Base-by-base conservation (phyloP, 257 asterid genomes). In the Solanum rostratum region DNA sequence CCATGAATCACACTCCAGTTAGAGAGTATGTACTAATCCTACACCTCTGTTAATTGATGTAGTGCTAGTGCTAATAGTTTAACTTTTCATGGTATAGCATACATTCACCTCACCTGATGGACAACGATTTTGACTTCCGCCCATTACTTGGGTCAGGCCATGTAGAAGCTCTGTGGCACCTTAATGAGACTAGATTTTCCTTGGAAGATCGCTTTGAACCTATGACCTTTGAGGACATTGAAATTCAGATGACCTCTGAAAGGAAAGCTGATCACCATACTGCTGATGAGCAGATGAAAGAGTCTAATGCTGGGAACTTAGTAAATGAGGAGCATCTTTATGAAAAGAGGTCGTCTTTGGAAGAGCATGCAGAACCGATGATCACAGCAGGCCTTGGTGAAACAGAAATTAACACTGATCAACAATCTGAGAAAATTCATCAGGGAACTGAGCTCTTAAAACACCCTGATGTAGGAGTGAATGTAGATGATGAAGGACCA, bases 131-230 rank as follows among this genome's bases (percentile, higher is more conserved):
- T 41, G 85, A 84, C 5, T 81, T 82, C 81, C 73, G 76, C 84
- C 82, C 90, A 84, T 82, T 88, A 45, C 62, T 46, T 85, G 76
- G 74, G 69, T 45, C 22, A 54, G 86, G 73, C 84, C 84, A 82
- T 57, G 88, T 88, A 50, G 85, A 86, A 82, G 83, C 89, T 54
- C 84, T 85, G 82, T 94, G 89, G 83, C 84, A 81, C 41, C 88
- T 89, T 81, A 86, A 83, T 73, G 91, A 88, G 84, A 79, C 89
- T 79, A 80, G 83, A 70, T 88, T 86, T 85, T 88, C 90, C 43
- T 87, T 92, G 46, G 94, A 88, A 68, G 93, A 93, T 85, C 84
- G 89, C 78, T 78, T 91, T 89, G 96, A 94, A 82, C 93, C 90
- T 59, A 85, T 87, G 90, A 71, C 84, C 55, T 86, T 92, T 86